Percentiles rank a stretch among this genome's conserved stretches.
Evolutionary conservation across 148 eudicot species (phyloP).

Genomic region (Camellia japonica): DNA sequence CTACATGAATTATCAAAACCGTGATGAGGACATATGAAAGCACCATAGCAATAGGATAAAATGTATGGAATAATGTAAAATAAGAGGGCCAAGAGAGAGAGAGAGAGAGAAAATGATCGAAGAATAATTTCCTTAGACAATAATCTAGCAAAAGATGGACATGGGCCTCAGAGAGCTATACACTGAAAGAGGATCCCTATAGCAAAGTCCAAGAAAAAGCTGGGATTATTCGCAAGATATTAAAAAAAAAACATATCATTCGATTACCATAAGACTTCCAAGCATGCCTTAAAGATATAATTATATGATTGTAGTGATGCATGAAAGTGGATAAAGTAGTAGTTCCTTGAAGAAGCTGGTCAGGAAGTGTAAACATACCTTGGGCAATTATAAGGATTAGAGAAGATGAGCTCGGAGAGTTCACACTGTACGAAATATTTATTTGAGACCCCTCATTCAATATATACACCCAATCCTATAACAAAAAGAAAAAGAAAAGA

Average conservation of each 20-base stretch:
- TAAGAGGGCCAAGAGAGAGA: background rate
- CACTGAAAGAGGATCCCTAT: background rate
- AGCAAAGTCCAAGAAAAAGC: background rate
- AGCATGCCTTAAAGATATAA: background rate
- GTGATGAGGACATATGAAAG: background rate
- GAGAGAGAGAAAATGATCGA: background rate
- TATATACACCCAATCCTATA: conserved; percentile 67
- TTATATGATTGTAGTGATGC: background rate
- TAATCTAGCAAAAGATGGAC: background rate
- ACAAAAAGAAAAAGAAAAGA: conserved; percentile 5
- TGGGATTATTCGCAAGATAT: background rate
- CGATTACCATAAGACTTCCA: background rate
- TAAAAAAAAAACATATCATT: too few relatives aligned
- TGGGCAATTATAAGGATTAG: conserved; percentile 64
- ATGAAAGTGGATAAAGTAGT: background rate
- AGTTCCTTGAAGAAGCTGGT: background rate
- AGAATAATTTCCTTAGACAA: background rate
- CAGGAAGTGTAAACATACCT: conserved; percentile 41
- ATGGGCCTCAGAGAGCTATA: background rate
- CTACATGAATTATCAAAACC: background rate
- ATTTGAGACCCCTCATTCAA: conserved; percentile 72
- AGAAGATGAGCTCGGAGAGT: conserved; percentile 42
- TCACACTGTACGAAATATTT: conserved; percentile 52
- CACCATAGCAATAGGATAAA: background rate
- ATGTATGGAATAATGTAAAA: background rate